Percentiles rank a stretch among this genome's conserved stretches.
Conservation (phyloP, 2,329 filamentous ascomycete genomes). For the Thielaviopsis punctulata region DNA sequence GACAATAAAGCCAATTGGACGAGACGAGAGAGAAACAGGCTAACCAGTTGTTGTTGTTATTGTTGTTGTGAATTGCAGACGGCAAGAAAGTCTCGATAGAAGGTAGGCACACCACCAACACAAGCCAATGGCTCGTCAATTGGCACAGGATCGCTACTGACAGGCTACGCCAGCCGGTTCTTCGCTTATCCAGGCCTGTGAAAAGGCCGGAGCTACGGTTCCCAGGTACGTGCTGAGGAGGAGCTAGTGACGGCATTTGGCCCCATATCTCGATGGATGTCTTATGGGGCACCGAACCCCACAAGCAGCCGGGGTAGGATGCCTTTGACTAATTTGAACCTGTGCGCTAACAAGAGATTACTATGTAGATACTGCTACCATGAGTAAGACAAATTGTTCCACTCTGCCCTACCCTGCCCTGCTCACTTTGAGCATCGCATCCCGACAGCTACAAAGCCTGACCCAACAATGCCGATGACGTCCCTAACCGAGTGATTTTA, state of each 20-base stretch:
- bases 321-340: background rate
- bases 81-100: conserved; percentile 97
- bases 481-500: background rate
- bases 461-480: conserved; percentile 7
- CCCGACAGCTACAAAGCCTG: conserved; percentile 17
- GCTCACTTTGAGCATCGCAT: no score
- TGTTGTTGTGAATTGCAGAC: conserved; percentile 36
- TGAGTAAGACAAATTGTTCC: conserved; percentile 45
- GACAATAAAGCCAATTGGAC: conserved; percentile 17
- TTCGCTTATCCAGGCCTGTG: conserved; percentile 95
- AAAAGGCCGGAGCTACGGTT: conserved; percentile 83
- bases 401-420: conserved; percentile 13
- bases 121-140: conserved; percentile 8
- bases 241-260: conserved; percentile 6
- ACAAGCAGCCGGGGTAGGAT: background rate
- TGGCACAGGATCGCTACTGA: conserved; percentile 7
- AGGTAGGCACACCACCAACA: conserved; percentile 39
- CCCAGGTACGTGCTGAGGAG: conserved; percentile 44
- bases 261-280: background rate
- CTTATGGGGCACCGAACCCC: background rate
- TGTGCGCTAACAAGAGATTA: conserved; percentile 10
- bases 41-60: conserved; percentile 16
- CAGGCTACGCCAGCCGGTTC: conserved; percentile 54
- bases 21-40: conserved; percentile 13
- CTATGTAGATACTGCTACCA: conserved; percentile 96